These are phyloP conservation scores for Domatiomyces globalis DNA, from an alignment of 2,329 filamentous ascomycete species.

Conservation along the genomic window DNA sequence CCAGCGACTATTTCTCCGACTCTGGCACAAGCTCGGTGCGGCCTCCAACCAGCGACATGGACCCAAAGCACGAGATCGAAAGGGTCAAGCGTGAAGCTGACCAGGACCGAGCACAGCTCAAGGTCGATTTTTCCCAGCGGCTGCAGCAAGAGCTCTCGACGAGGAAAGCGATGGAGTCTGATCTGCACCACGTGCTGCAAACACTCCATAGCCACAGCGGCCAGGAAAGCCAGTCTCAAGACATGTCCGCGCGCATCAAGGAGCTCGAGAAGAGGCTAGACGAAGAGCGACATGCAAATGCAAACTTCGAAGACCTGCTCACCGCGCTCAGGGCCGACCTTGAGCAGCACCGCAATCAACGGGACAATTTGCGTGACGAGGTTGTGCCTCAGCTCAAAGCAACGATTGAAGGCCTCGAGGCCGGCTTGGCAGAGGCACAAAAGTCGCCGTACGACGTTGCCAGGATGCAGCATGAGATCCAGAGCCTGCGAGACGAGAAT, in stretches of 20 bases:
- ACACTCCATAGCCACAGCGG: slow-evolving; percentile 42
- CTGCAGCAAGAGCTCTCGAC: slow-evolving; percentile 72
- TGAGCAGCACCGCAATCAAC: slow-evolving; percentile 67
- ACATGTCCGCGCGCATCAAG: slow-evolving; percentile 45
- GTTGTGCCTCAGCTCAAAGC: slow-evolving; percentile 65
- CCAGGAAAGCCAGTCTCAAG: slow-evolving; percentile 37
- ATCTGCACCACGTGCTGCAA: slow-evolving; percentile 69
- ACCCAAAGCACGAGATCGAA: slow-evolving; percentile 56
- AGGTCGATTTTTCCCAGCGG: slow-evolving; percentile 70
- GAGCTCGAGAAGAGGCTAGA: slow-evolving; percentile 72
- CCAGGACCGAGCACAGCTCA: slow-evolving; percentile 78
- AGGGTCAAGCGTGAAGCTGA: slow-evolving; percentile 70
- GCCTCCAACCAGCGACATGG: slow-evolving; percentile 48
- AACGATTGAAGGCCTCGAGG: slow-evolving; percentile 45
- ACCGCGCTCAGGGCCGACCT: slow-evolving; percentile 71
- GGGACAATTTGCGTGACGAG: slow-evolving; percentile 82
- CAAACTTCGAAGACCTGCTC: slow-evolving; percentile 86
- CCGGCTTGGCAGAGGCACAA: slow-evolving; percentile 45
- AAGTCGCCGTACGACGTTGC: slow-evolving; percentile 65
- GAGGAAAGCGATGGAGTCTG: slow-evolving; percentile 62
- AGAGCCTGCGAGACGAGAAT: slow-evolving; percentile 44
- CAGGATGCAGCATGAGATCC: slow-evolving; percentile 76
- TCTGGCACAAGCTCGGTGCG: slow-evolving; percentile 78
- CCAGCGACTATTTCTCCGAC: slow-evolving; percentile 96
- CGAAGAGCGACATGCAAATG: slow-evolving; percentile 76